Percentiles rank a stretch among this genome's conserved stretches.
These are phyloP conservation scores for Penicillium arizonense DNA, from an alignment of 495 filamentous ascomycete genomes.

Conservation along the genomic window DNA sequence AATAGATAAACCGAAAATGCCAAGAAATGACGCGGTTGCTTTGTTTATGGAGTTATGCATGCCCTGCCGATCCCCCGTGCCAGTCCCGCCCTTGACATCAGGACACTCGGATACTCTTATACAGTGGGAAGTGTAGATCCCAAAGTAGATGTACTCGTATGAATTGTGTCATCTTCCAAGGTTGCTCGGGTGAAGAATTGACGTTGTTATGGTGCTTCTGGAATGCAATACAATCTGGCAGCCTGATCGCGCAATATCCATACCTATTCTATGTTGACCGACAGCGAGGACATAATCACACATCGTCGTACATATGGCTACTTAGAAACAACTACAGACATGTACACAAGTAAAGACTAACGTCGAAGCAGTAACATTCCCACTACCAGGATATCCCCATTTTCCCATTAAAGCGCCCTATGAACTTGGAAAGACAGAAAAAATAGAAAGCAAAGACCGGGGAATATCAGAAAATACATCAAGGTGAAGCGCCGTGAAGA, in stretches of 20 bases:
- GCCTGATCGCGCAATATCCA: not conserved
- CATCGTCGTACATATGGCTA: not conserved
- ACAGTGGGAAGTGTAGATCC: not conserved
- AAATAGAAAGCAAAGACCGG: slow-evolving; percentile 24
- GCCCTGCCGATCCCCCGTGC: slow-evolving; percentile 26
- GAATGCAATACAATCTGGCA: not conserved
- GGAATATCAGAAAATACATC: slow-evolving; percentile 32
- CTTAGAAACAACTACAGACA: not conserved
- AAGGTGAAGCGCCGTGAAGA: slow-evolving; percentile 30
- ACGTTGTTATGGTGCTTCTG: not conserved
- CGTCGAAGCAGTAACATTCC: slow-evolving; percentile 30
- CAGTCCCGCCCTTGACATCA: not conserved
- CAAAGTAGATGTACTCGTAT: no score
- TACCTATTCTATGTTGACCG: not conserved
- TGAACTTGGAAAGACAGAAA: slow-evolving; percentile 27
- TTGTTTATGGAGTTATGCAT: slow-evolving; percentile 14
- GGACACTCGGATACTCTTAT: not conserved
- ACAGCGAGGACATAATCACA: no score
- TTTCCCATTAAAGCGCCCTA: slow-evolving; percentile 49
- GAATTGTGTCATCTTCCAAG: no score
- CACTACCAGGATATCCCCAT: slow-evolving; percentile 40
- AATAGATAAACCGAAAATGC: not conserved
- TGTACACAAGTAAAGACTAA: not conserved
- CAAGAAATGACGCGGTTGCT: slow-evolving; percentile 4
- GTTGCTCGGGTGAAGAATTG: no score